Evolutionary conservation across 805 yeast genomes (phyloP).

Genomic region (Kuraishia hungarica): DNA sequence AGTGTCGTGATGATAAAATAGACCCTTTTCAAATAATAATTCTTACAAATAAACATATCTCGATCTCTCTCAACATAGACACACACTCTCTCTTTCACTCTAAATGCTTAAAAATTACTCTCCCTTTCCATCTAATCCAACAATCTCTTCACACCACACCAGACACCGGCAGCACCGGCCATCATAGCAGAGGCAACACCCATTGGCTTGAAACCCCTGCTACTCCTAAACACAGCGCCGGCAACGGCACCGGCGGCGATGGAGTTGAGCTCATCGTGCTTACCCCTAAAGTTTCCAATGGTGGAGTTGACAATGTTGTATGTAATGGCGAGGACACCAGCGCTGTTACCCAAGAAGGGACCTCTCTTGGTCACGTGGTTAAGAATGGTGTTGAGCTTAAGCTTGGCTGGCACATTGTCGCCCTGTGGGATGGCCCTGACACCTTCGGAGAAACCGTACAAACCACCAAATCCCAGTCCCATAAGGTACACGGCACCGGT

Average conservation of each 20-base stretch:
- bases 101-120: background rate
- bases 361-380: conserved; percentile 94
- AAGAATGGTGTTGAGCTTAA: conserved; percentile 81
- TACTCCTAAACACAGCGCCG: conserved; percentile 85
- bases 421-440: conserved; percentile 54
- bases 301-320: conserved; percentile 80
- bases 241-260: conserved; percentile 84
- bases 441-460: conserved; percentile 84
- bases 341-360: conserved; percentile 90
- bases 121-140: background rate
- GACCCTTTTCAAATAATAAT: background rate
- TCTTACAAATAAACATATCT: background rate
- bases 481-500: conserved; percentile 88
- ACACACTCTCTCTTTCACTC: too few relatives aligned
- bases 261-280: conserved; percentile 81
- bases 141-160: conserved; percentile 74
- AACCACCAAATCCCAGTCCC: conserved; percentile 86
- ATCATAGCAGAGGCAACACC: conserved; percentile 75
- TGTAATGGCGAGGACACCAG: conserved; percentile 86
- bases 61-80: background rate
- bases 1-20: background rate
- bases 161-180: conserved; percentile 86
- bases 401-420: conserved; percentile 64
- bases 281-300: conserved; percentile 75
- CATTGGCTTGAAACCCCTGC: conserved; percentile 83